phyloP scores from a whole-genome alignment of 2,329 filamentous ascomycete genomes.

The Microcyclospora tardicrescens region DNA sequence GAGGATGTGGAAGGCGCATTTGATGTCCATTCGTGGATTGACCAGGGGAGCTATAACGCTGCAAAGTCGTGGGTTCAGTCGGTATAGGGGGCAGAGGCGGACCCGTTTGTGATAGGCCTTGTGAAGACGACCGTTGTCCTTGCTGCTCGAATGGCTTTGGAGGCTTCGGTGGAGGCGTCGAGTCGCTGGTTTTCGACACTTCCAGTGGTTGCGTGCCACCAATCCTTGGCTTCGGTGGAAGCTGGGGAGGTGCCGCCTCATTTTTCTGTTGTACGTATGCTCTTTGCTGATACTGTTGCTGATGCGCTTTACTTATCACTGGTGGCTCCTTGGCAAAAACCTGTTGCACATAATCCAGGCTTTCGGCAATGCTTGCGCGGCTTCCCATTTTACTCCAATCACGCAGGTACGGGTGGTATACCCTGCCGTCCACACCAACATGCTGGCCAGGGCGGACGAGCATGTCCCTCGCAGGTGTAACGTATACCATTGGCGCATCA shows the following conservation, averaged over 20 bases:
- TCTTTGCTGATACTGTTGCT: conserved; percentile 33
- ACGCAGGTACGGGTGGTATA: conserved; percentile 91
- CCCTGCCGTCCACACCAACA: conserved; percentile 79
- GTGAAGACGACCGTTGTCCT: conserved; percentile 4
- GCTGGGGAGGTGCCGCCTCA: conserved; percentile 19
- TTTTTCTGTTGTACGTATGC: conserved; percentile 61
- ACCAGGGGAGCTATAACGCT: conserved; percentile 5
- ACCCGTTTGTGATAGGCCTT: conserved; percentile 13
- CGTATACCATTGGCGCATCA: conserved; percentile 75
- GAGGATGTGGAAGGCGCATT: too few species aligned
- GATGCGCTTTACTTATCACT: conserved; percentile 59
- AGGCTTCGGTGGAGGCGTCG: conserved; percentile 34
- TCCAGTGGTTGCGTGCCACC: conserved; percentile 9
- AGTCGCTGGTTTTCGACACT: conserved; percentile 4
- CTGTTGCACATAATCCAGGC: conserved; percentile 68
- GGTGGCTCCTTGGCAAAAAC: conserved; percentile 93
- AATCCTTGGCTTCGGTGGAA: conserved; percentile 24
- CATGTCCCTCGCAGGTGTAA: conserved; percentile 81
- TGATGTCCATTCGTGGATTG: conserved; percentile 9
- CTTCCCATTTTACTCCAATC: conserved; percentile 85
- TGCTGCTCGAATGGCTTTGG: conserved; percentile 38
- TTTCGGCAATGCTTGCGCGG: conserved; percentile 65
- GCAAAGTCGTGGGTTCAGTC: conserved; percentile 6
- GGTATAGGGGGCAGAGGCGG: conserved; percentile 25
- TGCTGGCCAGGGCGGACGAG: conserved; percentile 83